A percentile compares a stretch with the other conserved stretches of the same genome.
Conservation (phyloP, 148 eudicot species). For the Heliosperma pusillum region DNA sequence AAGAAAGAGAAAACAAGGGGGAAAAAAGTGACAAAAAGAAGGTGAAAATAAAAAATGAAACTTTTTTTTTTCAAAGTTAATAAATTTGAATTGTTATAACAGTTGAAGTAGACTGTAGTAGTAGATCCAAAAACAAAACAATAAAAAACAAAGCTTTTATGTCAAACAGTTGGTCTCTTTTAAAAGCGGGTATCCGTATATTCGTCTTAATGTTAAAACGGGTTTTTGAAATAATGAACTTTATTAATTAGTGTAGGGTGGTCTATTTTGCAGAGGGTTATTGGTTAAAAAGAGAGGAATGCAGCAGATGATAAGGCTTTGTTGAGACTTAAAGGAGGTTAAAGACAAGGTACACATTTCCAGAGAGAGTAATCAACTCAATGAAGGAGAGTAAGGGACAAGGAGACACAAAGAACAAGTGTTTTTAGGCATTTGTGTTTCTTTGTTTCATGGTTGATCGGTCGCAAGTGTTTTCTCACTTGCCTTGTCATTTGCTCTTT, state of each 20-base stretch:
- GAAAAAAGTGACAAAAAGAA: not conserved
- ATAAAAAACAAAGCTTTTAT: not conserved
- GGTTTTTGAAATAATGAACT: too few relatives aligned
- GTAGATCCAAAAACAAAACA: not conserved
- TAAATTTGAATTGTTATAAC: slow-evolving; percentile 8
- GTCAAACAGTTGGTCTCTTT: too few relatives aligned
- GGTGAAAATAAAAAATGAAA: not conserved
- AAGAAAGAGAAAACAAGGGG: slow-evolving; percentile 9
- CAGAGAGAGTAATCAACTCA: not conserved
- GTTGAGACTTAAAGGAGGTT: not conserved
- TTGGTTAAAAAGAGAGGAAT: not conserved
- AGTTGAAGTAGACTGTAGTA: not conserved
- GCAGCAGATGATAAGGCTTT: slow-evolving; percentile 11
- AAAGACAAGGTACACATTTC: slow-evolving; percentile 7
- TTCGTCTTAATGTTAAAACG: too few relatives aligned
- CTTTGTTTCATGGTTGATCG: too few relatives aligned
- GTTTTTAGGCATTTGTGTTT: not conserved
- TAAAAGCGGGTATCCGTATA: too few relatives aligned
- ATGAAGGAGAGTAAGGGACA: slow-evolving; percentile 1
- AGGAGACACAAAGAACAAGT: not conserved
- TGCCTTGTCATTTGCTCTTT: too few relatives aligned
- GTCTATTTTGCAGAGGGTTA: slow-evolving; percentile 1
- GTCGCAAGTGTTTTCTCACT: too few relatives aligned
- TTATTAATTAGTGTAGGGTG: not conserved
- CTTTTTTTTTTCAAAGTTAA: not conserved